Base-by-base conservation (phyloP, 306 rosid genomes). In the Coriaria nepalensis region DNA sequence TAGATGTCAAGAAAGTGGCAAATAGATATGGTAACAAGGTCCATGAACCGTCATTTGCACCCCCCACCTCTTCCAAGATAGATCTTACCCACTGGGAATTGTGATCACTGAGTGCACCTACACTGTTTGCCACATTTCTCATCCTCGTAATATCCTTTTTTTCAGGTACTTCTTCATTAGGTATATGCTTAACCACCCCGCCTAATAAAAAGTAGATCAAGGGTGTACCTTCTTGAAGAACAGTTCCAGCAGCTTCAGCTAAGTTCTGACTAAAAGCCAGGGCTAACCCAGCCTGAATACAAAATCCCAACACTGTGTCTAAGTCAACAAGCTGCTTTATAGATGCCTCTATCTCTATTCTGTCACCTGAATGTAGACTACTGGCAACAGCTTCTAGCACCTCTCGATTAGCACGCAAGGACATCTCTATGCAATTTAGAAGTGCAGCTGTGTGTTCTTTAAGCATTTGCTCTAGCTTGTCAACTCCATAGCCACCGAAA, bases 361-460 rank as follows among this genome's bases (percentile, higher is more conserved):
- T 78, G 66, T 81, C 97, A 62, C 97, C 87, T 59, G 95, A 82
- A 69, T 81, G 92, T 49, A 85, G 64, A 71, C 97, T 67, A 47
- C 82, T 64, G 33, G 94, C 93, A 73, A 85, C 75, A 35, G 90
- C 67, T 70, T 90, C 97, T 35, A 90, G 75, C 55, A 77, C 73
- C 45, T 90, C 97, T 50, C 85, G 92, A 48, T 90, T 90, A 50
- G 98, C 81, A 55, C 94, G 70, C 63, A 90, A 56, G 11, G 98
- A 77, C 43, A 94, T 81, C 69, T 85, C 98, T 11, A 90, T 84
- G 78, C 95, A 90, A 68, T 85, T 90, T 63, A 90, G 67, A 69
- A 90, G 98, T 41, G 98, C 98, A 68, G 98, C 95, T 40, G 95
- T 81, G 71, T 90, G 94, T 64, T 90, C 98, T 77, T 90, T 90